Evolutionary conservation across 306 rosid species (phyloP).

Genomic region (Vigna trinervia): DNA sequence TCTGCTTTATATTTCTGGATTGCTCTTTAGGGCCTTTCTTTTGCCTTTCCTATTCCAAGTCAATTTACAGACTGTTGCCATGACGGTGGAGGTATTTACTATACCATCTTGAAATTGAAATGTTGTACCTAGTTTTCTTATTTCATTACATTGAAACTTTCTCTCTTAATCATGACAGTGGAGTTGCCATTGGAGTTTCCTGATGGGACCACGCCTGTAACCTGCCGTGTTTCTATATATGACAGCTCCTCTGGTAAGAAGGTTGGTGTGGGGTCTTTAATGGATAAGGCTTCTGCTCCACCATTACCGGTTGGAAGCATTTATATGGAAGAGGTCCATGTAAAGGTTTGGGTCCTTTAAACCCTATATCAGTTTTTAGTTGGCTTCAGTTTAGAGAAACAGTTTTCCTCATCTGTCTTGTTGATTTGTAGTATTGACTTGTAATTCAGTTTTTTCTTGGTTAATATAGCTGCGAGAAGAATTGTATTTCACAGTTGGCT

Average conservation of each 20-base stretch:
- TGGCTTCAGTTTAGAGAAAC: constrained; percentile 12
- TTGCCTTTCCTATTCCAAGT: constrained; percentile 97
- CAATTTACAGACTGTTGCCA: constrained; percentile 89
- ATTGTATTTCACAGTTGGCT: constrained; percentile 76
- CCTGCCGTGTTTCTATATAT: constrained; percentile 92
- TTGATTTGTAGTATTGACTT: constrained; percentile 20
- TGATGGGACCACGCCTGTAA: constrained; percentile 97
- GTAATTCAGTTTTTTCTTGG: constrained; percentile 45
- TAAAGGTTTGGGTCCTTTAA: constrained; percentile 69
- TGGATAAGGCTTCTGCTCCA: constrained; percentile 98
- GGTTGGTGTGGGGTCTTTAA: constrained; percentile 89
- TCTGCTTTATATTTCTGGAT: constrained; percentile 32
- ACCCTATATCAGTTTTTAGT: constrained; percentile 25
- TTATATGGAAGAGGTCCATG: constrained; percentile 99
- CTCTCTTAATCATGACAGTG: constrained; percentile 54
- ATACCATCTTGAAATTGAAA: constrained; percentile 28
- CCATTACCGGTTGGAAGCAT: constrained; percentile 80
- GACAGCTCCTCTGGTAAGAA: constrained; percentile 89
- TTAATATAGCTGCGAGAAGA: constrained; percentile 85
- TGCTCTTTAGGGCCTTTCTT: constrained; percentile 82
- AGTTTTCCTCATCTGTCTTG: constrained; percentile 27
- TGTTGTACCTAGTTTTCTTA: constrained; percentile 20
- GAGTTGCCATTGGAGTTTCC: constrained; percentile 98
- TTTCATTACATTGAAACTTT: constrained; percentile 39
- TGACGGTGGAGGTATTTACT: constrained; percentile 80